These are phyloP conservation scores for Agrocybe praecox DNA, from an alignment of 768 basidiomycete genomes.

Conservation along the genomic window DNA sequence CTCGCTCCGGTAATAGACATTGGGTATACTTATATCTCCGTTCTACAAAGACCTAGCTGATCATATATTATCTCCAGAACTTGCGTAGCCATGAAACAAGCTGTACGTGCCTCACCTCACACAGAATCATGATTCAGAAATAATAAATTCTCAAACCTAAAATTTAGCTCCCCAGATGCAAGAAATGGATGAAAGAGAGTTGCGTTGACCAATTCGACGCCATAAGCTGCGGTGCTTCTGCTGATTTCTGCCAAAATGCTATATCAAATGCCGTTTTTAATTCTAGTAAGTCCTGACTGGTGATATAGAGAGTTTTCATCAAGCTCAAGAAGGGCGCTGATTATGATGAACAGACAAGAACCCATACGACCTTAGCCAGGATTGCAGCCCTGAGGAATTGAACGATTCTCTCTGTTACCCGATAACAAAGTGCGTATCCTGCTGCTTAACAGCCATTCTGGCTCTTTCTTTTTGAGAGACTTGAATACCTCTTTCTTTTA, in stretches of 20 bases:
- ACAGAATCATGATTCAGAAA: not conserved
- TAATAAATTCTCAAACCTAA: not conserved
- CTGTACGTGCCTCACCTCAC: conserved; percentile 41
- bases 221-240: conserved; percentile 65
- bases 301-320: too few species aligned
- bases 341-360: conserved; percentile 39
- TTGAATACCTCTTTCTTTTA: conserved; percentile 21
- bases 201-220: conserved; percentile 69
- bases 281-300: not conserved
- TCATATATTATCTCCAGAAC: conserved; percentile 26
- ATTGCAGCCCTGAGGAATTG: conserved; percentile 49
- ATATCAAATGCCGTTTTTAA: conserved; percentile 12
- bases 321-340: too few species aligned
- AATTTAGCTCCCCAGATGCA: conserved; percentile 63
- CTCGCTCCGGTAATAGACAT: conserved; percentile 46
- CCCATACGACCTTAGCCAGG: conserved; percentile 69
- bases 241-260: conserved; percentile 56
- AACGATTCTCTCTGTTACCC: conserved; percentile 59
- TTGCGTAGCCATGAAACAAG: conserved; percentile 64
- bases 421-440: conserved; percentile 33
- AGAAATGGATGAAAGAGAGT: conserved; percentile 50
- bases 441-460: too few species aligned
- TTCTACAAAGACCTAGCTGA: not conserved
- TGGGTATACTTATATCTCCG: conserved; percentile 28
- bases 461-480: not conserved